phyloP scores from a whole-genome alignment of 2,329 filamentous ascomycete species.

The Fusarium citri region DNA sequence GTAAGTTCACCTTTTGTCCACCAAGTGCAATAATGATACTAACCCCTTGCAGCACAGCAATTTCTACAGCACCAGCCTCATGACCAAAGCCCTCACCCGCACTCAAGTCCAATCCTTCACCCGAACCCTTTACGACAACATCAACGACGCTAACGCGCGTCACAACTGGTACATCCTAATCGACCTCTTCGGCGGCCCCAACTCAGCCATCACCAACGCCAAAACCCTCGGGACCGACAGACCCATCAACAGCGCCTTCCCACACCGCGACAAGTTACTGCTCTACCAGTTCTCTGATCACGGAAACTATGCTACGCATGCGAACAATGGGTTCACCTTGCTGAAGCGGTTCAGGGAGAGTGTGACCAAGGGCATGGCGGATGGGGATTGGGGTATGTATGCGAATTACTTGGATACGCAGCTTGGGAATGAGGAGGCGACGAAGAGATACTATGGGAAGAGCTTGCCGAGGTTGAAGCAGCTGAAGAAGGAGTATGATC shows the following conservation, averaged over 20 bases:
- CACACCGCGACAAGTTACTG: slow-evolving; percentile 59
- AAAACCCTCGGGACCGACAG: slow-evolving; percentile 9
- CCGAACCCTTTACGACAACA: slow-evolving; percentile 32
- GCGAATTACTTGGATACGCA: slow-evolving; percentile 56
- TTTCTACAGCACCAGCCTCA: slow-evolving; percentile 49
- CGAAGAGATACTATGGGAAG: slow-evolving; percentile 52
- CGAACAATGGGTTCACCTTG: slow-evolving; percentile 49
- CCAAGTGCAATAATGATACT: not conserved
- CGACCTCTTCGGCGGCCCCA: slow-evolving; percentile 50
- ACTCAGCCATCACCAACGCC: slow-evolving; percentile 51
- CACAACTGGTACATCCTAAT: slow-evolving; percentile 44
- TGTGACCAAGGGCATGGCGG: slow-evolving; percentile 45
- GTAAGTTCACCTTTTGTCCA: slow-evolving; percentile 2
- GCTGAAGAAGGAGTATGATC: slow-evolving; percentile 54
- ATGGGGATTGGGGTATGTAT: slow-evolving; percentile 54
- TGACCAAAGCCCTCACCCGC: slow-evolving; percentile 43
- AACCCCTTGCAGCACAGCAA: slow-evolving; percentile 42
- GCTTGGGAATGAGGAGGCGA: slow-evolving; percentile 49
- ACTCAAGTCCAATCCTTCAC: slow-evolving; percentile 41
- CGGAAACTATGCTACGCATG: slow-evolving; percentile 45
- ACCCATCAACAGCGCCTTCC: slow-evolving; percentile 50
- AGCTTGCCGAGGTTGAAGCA: slow-evolving; percentile 50
- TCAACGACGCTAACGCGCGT: slow-evolving; percentile 17
- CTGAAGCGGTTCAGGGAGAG: slow-evolving; percentile 52
- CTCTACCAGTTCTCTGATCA: slow-evolving; percentile 64